Evolutionary conservation across 2,329 filamentous ascomycete genomes (phyloP).

Genomic region (Incumbomyces delicatus): DNA sequence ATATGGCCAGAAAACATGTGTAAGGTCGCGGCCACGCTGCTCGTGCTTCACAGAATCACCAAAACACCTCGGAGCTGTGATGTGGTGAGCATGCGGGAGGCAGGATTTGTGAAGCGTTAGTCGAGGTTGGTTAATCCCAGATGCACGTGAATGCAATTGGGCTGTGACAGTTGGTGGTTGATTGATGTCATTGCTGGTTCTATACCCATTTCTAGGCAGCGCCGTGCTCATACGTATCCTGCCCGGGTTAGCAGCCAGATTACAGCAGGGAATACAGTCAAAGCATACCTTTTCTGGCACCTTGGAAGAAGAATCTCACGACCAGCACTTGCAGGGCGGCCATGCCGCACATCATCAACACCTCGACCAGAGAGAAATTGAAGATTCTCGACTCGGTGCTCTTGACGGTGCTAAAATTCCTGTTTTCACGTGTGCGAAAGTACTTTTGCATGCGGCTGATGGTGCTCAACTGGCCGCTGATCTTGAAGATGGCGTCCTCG

Average conservation of each 20-base stretch:
- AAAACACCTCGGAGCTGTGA: too few relatives aligned
- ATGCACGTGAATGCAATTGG: too few relatives aligned
- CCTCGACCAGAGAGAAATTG: conserved; percentile 94
- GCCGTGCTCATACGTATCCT: conserved; percentile 5
- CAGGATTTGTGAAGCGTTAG: too few relatives aligned
- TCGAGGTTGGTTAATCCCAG: too few relatives aligned
- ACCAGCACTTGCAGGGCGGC: conserved; percentile 93
- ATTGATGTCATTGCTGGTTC: background rate
- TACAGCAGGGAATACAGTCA: too few relatives aligned
- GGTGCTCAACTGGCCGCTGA: conserved; percentile 84
- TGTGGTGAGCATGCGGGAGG: too few relatives aligned
- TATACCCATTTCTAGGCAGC: background rate
- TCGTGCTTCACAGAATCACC: too few relatives aligned
- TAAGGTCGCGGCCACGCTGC: too few relatives aligned
- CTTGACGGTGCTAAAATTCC: conserved; percentile 95
- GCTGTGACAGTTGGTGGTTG: too few relatives aligned
- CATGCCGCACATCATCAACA: conserved; percentile 86
- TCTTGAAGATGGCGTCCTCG: conserved; percentile 91
- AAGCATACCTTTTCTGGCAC: conserved; percentile 51
- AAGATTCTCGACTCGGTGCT: conserved; percentile 94
- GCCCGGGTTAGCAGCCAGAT: background rate
- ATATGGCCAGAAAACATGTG: too few relatives aligned
- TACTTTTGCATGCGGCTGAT: conserved; percentile 98
- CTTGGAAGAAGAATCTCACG: conserved; percentile 98
- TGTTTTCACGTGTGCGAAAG: conserved; percentile 96